phyloP scores from a whole-genome alignment of 495 filamentous ascomycete species.

The Pyronema domesticum region DNA sequence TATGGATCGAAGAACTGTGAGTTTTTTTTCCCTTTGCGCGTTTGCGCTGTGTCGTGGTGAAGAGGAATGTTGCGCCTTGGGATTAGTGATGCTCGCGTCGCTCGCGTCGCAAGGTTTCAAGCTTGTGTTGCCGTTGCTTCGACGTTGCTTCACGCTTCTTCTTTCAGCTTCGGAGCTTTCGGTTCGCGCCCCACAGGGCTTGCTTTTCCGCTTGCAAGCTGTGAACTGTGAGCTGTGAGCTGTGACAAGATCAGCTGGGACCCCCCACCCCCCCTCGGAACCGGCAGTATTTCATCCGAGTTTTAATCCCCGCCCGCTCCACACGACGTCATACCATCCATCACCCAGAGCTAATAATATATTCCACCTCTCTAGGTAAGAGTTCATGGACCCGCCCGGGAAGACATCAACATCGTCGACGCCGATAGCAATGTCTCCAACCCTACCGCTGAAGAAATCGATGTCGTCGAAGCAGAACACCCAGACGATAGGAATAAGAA shows the following conservation, averaged over 20 bases:
- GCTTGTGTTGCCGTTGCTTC: too few relatives aligned
- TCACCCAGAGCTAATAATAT: not conserved
- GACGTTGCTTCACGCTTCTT: too few relatives aligned
- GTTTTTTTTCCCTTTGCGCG: too few relatives aligned
- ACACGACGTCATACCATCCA: not conserved
- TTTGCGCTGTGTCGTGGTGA: too few relatives aligned
- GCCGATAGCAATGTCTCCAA: not conserved
- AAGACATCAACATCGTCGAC: not conserved
- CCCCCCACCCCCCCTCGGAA: not conserved
- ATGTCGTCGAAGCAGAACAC: slow-evolving; percentile 67
- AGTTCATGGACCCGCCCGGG: not conserved
- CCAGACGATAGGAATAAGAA: slow-evolving; percentile 25
- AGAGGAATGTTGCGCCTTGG: too few relatives aligned
- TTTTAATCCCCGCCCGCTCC: not conserved
- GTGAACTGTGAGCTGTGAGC: not conserved
- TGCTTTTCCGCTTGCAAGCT: too few relatives aligned
- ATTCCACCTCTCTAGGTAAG: not conserved
- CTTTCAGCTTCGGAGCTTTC: too few relatives aligned
- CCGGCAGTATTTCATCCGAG: not conserved
- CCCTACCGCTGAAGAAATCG: slow-evolving; percentile 35
- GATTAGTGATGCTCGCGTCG: too few relatives aligned
- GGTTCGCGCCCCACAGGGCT: too few relatives aligned
- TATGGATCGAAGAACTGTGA: too few relatives aligned
- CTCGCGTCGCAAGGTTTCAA: too few relatives aligned
- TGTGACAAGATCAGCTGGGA: not conserved